Percentiles rank a stretch among this genome's conserved stretches.
phyloP scores from a whole-genome alignment of 768 basidiomycete species.

The Crepidotus variabilis region DNA sequence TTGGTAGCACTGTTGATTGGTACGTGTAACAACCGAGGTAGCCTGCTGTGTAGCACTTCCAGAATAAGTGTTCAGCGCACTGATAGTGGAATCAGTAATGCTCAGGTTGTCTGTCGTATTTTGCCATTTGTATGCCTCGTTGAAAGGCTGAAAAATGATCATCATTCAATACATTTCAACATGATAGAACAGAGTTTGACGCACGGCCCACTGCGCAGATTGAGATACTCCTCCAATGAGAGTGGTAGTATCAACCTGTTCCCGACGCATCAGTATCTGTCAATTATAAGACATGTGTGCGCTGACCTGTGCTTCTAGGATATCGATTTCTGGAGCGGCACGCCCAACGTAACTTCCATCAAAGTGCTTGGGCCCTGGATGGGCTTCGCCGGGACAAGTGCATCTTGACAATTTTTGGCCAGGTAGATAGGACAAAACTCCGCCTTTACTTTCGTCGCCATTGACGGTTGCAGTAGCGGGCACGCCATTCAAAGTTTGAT shows the following conservation, averaged over 20 bases:
- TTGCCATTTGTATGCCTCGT: slow-evolving; percentile 65
- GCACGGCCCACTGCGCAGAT: slow-evolving; percentile 77
- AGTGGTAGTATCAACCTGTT: slow-evolving; percentile 42
- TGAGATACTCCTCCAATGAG: slow-evolving; percentile 70
- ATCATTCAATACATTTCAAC: background rate
- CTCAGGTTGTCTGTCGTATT: slow-evolving; percentile 58
- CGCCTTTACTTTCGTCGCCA: slow-evolving; percentile 46
- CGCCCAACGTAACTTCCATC: slow-evolving; percentile 81
- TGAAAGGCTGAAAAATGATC: slow-evolving; percentile 54
- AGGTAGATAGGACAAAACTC: slow-evolving; percentile 66
- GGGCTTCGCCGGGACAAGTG: slow-evolving; percentile 77
- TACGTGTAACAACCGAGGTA: slow-evolving; percentile 66
- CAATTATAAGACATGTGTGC: background rate
- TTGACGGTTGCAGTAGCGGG: slow-evolving; percentile 59
- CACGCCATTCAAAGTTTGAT: slow-evolving; percentile 71
- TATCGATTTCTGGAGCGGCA: slow-evolving; percentile 85
- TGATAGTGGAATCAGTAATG: slow-evolving; percentile 52
- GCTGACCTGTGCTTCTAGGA: slow-evolving; percentile 76
- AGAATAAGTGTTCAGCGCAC: slow-evolving; percentile 56
- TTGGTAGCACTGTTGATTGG: slow-evolving; percentile 71
- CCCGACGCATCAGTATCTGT: slow-evolving; percentile 1
- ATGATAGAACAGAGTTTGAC: slow-evolving; percentile 20
- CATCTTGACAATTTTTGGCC: slow-evolving; percentile 85
- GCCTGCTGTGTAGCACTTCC: slow-evolving; percentile 78
- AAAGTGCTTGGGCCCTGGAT: slow-evolving; percentile 74